Evolutionary conservation across 192 early-diverging fungal genomes (phyloP), one percentile per base, ranked within the genome.

Genomic region (Backusella westeae): DNA sequence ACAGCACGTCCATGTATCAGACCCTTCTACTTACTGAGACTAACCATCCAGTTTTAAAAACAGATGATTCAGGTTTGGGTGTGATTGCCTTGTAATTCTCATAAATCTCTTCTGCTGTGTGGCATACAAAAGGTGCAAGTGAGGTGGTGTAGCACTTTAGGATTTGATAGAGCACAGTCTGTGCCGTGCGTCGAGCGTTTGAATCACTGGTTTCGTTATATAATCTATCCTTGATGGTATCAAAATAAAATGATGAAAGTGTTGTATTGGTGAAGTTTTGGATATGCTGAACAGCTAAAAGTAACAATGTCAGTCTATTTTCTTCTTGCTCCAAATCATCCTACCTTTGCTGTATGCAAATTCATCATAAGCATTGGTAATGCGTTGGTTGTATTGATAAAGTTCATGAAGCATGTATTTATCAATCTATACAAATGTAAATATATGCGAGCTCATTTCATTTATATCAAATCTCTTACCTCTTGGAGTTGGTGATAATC

Each of bases 201-300:
- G 42, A 86, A 80, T 23, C 77, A 21, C 73, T 35, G 23, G 78
- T 59, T 56, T 90, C 85, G 26, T 89, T 90, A 59, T 95, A 95
- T 4, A 95, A 83, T 36, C 90, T 84, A 75, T 95, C 94, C 81
- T 95, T 95, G 79, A 92, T 87, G 4, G 91, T 84, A 68, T 95
- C 93, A 87, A 94, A 90, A 82, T 95, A 95, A 72, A 93, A 91
- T 4, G 92, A 88, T 23, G 94, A 95, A 12, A 93, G 82, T 7
- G 84, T 79, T 7, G 82, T 83, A 71, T 87, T 91, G 71, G 89
- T 90, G 71, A 95, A 92, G 72, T 87, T 86, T 75, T 90, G 90
- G 21, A 93, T 79, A 29, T 85, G 75, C 70, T 90, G 90, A 36
- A 89, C 85, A 15, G 88, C 92, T 87, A 78, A 68, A 66, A 23